Evolutionary conservation across 768 basidiomycete genomes (phyloP), one percentile per base, ranked within the genome.

Genomic region (Piloderma croceum): DNA sequence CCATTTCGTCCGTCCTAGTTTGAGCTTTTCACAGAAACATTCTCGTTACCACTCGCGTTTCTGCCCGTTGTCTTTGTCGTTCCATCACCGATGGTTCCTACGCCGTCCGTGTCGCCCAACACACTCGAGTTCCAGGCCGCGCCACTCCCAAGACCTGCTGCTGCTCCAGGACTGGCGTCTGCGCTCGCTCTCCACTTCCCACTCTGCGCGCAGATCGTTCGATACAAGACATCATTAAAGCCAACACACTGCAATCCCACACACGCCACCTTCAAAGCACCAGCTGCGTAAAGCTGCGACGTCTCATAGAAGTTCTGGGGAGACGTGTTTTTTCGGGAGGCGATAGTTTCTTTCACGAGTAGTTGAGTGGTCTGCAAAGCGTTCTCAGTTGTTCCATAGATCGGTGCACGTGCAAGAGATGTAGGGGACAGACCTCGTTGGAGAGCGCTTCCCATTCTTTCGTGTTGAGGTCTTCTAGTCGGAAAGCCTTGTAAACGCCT

Each of bases 301-400:
- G 75, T 77, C 57, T 89, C 86, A 62, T 87, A 87, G 20, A 78
- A 60, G 50, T 82, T 86, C 56, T 86, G 83, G 13, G 86, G 84
- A 2, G 84, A 84, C 15, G 74, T 75, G 54, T 84, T 86, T 59
- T 84, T 87, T 34, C 86, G 75, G 5, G 68, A 77, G 2, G 72
- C 60, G 24, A 88, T 65, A 0, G 86, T 89, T 43, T 87, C 85
- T 59, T 76, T 85, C 47, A 88, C 67, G 38, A 89, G 65, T 0
- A 74, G 69, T 40, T 80, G 75, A 3, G 70, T 72, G 2, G 83
- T 77, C 86, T 89, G 52, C 6, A 24, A 29, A 27, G n/a, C n/a
- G n/a, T n/a, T n/a, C 15, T n/a, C 22, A 42, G 39, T 11, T 41
- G 23, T 15, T 22, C 13, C 31, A 33, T 57, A 24, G 22, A n/a